Base-by-base conservation (phyloP, 2,329 filamentous ascomycete species). In the Neonectria hederae region DNA sequence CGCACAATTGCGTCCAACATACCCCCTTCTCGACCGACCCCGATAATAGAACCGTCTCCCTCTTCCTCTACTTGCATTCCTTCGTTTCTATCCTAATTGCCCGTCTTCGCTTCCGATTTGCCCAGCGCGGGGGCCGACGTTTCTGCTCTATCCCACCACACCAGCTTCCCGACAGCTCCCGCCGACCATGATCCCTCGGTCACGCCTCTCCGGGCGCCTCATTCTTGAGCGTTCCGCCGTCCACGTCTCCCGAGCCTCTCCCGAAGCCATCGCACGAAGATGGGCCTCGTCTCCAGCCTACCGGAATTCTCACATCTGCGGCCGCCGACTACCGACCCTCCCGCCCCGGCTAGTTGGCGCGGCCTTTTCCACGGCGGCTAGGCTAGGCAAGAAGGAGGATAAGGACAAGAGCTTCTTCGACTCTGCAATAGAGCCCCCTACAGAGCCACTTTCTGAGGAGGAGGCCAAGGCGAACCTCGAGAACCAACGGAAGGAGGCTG, bases 391-490 rank as follows among this genome's bases (percentile, higher is more conserved):
- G 45, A 79, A 78, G 52, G 77, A 80, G 35, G 75, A 73, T 42
- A 74, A 72, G 24, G 75, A 76, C 43, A 83, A 84, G 63, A 81
- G 82, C 21, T 86, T 87, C 68, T 86, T 88, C 63, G 83, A 87
- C 67, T 79, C 81, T 8, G 72, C 82, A 6, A 77, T 82, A 54
- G 79, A 80, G 61, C 72, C 76, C 21, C 57, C 75, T 11, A 79
- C 78, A 22, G 83, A 86, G 67, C 81, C 84, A 0, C 77, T 87
- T 10, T 82, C 83, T 8, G 84, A 87, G 59, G 84, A 87, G 65
- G 84, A 86, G 69, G 77, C 80, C 58, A 83, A 85, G 72, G 83
- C 82, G 53, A 86, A 84, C 67, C 80, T 79, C 28, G 83, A 84
- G 72, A 81, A 83, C 70, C 78, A 79, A 73, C 81, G 79, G 56